Conservation (phyloP, 176 grass and related monocot species). For the Aechmea fasciata region DNA sequence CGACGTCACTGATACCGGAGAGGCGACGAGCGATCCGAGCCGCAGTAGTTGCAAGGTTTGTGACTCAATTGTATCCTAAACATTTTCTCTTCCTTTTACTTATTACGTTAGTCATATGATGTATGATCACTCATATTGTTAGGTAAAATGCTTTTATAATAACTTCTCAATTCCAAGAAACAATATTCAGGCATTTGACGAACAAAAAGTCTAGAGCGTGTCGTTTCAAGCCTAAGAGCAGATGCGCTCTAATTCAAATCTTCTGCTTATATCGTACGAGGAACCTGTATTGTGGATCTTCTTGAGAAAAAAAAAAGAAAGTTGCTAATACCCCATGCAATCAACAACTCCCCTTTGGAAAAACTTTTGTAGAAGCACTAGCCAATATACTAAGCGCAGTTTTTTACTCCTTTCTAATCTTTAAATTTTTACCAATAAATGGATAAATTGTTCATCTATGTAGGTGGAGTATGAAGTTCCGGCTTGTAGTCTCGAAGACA, state of each 20-base stretch:
- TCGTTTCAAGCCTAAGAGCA: too few species aligned
- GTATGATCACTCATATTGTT: not conserved
- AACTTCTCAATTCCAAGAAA: too few species aligned
- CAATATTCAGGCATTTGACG: too few species aligned
- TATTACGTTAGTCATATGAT: not conserved
- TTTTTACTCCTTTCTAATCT: not conserved
- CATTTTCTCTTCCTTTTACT: not conserved
- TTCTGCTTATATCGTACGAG: too few species aligned
- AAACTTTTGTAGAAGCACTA: not conserved
- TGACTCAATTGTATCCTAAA: not conserved
- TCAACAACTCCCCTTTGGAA: too few species aligned
- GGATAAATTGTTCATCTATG: not conserved
- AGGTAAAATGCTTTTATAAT: not conserved
- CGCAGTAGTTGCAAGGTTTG: conserved; percentile 48
- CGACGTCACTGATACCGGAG: conserved; percentile 40
- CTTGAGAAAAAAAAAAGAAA: too few species aligned
- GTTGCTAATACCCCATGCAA: too few species aligned
- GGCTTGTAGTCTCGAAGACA: conserved; percentile 36
- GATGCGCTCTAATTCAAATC: too few species aligned
- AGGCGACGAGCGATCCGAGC: not conserved
- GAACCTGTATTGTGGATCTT: too few species aligned
- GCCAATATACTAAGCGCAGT: not conserved
- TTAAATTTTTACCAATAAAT: not conserved
- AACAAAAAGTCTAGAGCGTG: too few species aligned
- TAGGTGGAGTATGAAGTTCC: conserved; percentile 79